Base-by-base conservation (phyloP, 164 flowering plant genomes). In the Echeveria elegans region DNA sequence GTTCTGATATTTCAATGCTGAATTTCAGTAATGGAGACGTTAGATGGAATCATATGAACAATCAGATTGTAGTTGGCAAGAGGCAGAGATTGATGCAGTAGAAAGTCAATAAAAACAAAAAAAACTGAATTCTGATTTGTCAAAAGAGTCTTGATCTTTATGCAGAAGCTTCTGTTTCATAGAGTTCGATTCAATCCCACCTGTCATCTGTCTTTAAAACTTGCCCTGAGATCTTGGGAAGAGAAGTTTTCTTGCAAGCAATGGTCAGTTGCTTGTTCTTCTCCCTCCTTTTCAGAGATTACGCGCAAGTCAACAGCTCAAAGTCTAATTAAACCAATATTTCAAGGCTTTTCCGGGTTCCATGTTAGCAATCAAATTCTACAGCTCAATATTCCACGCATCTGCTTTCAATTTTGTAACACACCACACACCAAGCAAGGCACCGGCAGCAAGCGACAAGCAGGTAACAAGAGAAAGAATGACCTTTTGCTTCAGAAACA, bases 1-100 rank as follows among this genome's bases (percentile, higher is more conserved):
- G 69, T 21, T 70, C 84, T 0, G 70, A 76, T n/a, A n/a, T n/a
- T 5, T 73, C 85, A 29, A 56, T 81, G 77, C 50, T 77, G 53
- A 77, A 74, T 31, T 82, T 80, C 66, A 19, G 74, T 6, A 23
- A 65, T 31, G 72, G 65, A 41, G 16, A n/a, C 64, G 30, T 56
- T 18, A 56, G 56, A 56, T 36, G 66, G 29, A 29, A 68, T 47
- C 63, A 36, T 64, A 11, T 68, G 6, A 52, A 56, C 63, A 37
- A 63, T 43, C 71, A 68, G 36, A 50, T 75, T 28, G 68, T 70
- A 23, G 21, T 58, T 23, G 73, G 69, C 32, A 85, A 87, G 77
- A 77, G 88, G 14, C 86, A 75, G 59, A 79, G 82, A 70, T 64
- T 77, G 58, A 53, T 26, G 31, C 26, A 53, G 31, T 40, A 40